phyloP scores from a whole-genome alignment of 2,329 filamentous ascomycete genomes.

The Blastomyces parvus region DNA sequence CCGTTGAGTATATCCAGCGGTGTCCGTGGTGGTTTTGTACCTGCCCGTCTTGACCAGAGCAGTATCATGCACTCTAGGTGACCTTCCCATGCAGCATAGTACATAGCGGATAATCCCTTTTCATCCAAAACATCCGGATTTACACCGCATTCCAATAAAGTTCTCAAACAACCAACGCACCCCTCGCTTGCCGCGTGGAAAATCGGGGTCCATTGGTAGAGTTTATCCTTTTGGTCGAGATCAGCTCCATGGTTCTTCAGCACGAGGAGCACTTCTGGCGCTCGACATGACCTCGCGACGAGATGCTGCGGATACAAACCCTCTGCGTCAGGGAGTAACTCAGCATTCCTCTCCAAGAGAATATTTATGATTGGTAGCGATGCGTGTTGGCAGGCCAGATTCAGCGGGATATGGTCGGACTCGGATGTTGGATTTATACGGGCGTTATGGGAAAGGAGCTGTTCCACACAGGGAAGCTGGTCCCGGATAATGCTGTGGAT shows the following conservation, averaged over 20 bases:
- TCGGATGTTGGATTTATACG: constrained; percentile 77
- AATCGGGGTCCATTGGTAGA: constrained; percentile 94
- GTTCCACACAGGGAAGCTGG: constrained; percentile 68
- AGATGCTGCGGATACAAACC: constrained; percentile 95
- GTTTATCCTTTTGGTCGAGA: constrained; percentile 83
- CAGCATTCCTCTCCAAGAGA: constrained; percentile 68
- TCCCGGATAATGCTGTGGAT: constrained; percentile 92
- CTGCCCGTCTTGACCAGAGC: constrained; percentile 43
- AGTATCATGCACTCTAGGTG: constrained; percentile 90
- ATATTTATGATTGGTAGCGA: constrained; percentile 76
- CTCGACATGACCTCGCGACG: constrained; percentile 79
- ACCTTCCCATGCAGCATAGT: constrained; percentile 97
- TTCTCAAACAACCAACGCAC: constrained; percentile 77
- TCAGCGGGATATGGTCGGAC: constrained; percentile 85
- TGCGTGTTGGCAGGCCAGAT: constrained; percentile 89
- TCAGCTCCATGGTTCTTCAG: constrained; percentile 80
- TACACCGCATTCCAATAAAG: constrained; percentile 67
- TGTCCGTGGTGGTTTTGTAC: constrained; percentile 18
- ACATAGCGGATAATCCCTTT: constrained; percentile 88
- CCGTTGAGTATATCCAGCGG: constrained; percentile 30
- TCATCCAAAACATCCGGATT: constrained; percentile 77
- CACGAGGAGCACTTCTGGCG: constrained; percentile 66
- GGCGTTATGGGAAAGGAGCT: constrained; percentile 67
- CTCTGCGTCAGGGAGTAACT: constrained; percentile 87
- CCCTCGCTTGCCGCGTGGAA: constrained; percentile 96